Evolutionary conservation across 176 grass and related monocot genomes (phyloP).

Genomic region (Cymbopogon citratus): DNA sequence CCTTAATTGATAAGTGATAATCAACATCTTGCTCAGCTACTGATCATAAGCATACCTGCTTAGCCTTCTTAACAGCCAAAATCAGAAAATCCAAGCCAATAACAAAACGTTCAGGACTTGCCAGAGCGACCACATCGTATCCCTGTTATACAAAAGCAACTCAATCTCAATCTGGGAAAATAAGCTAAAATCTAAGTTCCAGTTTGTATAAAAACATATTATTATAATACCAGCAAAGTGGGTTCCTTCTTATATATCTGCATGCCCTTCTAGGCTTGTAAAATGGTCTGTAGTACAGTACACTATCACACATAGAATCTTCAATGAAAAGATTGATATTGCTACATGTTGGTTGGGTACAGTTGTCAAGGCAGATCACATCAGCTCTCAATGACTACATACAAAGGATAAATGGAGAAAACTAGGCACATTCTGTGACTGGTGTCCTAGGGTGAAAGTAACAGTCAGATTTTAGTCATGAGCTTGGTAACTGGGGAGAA

Average conservation of each 20-base stretch:
- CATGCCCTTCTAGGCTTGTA: background rate
- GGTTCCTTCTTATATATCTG: background rate
- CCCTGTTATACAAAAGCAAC: conserved; percentile 50
- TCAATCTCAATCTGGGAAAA: background rate
- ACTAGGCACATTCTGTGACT: background rate
- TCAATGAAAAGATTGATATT: background rate
- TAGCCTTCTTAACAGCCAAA: conserved; percentile 59
- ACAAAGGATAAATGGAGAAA: background rate
- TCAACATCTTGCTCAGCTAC: background rate
- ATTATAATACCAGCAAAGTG: background rate
- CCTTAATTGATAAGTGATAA: conserved; percentile 5
- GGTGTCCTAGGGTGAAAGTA: background rate
- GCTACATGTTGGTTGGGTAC: background rate
- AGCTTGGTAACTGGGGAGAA: background rate
- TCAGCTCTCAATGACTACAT: background rate
- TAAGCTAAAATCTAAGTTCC: background rate
- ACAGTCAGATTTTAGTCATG: background rate
- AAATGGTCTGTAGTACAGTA: background rate
- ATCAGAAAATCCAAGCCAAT: conserved; percentile 72
- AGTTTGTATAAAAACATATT: background rate
- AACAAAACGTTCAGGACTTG: conserved; percentile 65
- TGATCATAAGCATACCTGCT: conserved; percentile 42
- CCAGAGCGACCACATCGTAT: conserved; percentile 73
- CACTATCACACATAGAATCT: background rate
- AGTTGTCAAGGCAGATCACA: background rate